Evolutionary conservation across 2,329 filamentous ascomycete genomes (phyloP), one percentile per base, ranked within the genome.

Genomic region (Neonectria faginata): DNA sequence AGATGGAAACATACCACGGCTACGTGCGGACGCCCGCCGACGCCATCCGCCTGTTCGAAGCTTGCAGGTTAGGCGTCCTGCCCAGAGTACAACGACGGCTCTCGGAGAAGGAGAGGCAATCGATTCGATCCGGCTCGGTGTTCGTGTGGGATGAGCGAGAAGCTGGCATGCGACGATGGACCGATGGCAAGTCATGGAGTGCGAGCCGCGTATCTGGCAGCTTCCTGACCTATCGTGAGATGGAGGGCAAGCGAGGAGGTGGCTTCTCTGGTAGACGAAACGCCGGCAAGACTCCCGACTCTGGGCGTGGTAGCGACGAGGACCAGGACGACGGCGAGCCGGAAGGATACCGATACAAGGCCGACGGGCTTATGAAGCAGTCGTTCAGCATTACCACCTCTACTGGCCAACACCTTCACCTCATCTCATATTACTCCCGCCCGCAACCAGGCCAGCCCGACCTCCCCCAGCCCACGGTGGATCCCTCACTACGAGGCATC

Each of bases 111-210:
- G 96, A 99, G 82, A 89, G 96, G 66, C 94, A 97, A 77, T 93
- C 93, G 4, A 99, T 99, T 78, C 91, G 93, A 75, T 97, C 95
- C 1, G 96, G 96, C 47, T 99, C 96, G 0, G 95, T 99, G 3
- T 99, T 98, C 75, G 96, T 99, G n/a, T 99, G 96, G 96, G 96
- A 99, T 79, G 96, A 99, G 84, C 86, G 95, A 73, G 96, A 99
- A 83, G 96, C 96, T 11, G 96, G 96, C 70, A 99, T 99, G 96
- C 88, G 96, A 75, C 86, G 96, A 79, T 99, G 96, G 96, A 99
- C 96, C 0, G 96, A 99, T 74, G 96, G 96, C 61, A 99, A 99
- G 79, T 98, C 95, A 39, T 99, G 96, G 96, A 98, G 95, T 76
- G 96, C 96, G 36, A 98, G 95, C 81, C 89, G 96, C 67, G 96